These are phyloP conservation scores for Penicillium canescens DNA, from an alignment of 495 filamentous ascomycete species.

Conservation along the genomic window DNA sequence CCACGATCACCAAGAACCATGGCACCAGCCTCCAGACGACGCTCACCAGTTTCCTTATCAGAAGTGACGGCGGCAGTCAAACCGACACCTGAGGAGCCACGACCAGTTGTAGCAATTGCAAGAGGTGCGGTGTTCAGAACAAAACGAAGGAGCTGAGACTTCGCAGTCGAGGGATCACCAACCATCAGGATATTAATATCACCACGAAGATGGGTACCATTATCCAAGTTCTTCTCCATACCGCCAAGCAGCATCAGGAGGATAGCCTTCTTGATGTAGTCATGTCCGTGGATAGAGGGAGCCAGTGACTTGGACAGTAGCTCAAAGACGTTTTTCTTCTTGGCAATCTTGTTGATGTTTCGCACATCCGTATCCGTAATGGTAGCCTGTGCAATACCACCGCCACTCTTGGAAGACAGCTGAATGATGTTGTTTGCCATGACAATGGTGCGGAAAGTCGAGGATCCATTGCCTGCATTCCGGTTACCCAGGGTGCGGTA, in stretches of 20 bases:
- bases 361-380: constrained; percentile 98
- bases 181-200: constrained; percentile 99
- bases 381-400: constrained; percentile 85
- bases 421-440: constrained; percentile 95
- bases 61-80: constrained; percentile 93
- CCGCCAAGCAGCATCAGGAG: constrained; percentile 96
- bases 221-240: constrained; percentile 98
- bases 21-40: constrained; percentile 92
- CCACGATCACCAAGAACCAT: constrained; percentile 98
- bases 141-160: constrained; percentile 96
- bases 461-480: constrained; percentile 81
- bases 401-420: constrained; percentile 92
- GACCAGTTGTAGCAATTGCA: constrained; percentile 95
- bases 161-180: constrained; percentile 96
- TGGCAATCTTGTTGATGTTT: constrained; percentile 97
- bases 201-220: constrained; percentile 95
- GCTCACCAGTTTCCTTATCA: constrained; percentile 97
- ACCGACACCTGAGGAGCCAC: constrained; percentile 97
- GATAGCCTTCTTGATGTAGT: constrained; percentile 98
- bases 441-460: constrained; percentile 89
- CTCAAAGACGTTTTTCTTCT: constrained; percentile 93
- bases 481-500: constrained; percentile 93
- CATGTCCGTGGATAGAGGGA: constrained; percentile 97
- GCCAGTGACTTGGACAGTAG: constrained; percentile 93
- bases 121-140: constrained; percentile 96